Evolutionary conservation across 805 yeast genomes (phyloP).

Genomic region (Candida verbasci): DNA sequence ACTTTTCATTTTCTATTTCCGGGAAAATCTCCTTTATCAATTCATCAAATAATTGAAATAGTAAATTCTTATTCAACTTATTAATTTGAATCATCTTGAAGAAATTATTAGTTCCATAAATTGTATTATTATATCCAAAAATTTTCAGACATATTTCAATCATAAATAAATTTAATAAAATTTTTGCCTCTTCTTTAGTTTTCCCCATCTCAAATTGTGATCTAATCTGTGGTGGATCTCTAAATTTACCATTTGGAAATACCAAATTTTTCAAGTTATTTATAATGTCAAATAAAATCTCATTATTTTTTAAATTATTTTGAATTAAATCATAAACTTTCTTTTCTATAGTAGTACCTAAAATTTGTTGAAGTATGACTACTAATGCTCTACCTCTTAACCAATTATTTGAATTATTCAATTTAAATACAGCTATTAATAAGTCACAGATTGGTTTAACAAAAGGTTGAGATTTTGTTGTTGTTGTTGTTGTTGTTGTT

Average conservation of each 20-base stretch:
- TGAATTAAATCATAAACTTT: constrained; percentile 46
- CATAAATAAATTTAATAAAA: constrained; percentile 53
- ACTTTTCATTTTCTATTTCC: constrained; percentile 12
- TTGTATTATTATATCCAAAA: constrained; percentile 66
- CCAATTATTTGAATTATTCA: constrained; percentile 67
- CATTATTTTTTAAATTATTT: constrained; percentile 34
- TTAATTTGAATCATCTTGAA: constrained; percentile 74
- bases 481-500: too few relatives aligned
- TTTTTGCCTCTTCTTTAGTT: constrained; percentile 54
- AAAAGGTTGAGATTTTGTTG: constrained; percentile 40
- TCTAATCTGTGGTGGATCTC: constrained; percentile 43
- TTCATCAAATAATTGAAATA: constrained; percentile 57
- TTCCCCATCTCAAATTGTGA: constrained; percentile 47
- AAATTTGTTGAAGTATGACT: constrained; percentile 74
- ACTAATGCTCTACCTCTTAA: constrained; percentile 79
- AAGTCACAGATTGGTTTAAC: constrained; percentile 81
- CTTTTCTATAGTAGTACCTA: constrained; percentile 85
- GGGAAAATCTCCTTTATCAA: constrained; percentile 45
- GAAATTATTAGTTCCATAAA: constrained; percentile 54
- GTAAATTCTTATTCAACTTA: constrained; percentile 59
- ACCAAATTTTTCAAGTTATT: constrained; percentile 19
- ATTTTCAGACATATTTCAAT: constrained; percentile 65
- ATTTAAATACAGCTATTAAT: constrained; percentile 63
- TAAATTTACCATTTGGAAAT: constrained; percentile 47
- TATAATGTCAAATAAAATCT: constrained; percentile 38